A percentile compares a stretch with the other conserved stretches of the same genome.
Conservation (phyloP, 2,329 filamentous ascomycete species). For the Paramyrothecium sp. region DNA sequence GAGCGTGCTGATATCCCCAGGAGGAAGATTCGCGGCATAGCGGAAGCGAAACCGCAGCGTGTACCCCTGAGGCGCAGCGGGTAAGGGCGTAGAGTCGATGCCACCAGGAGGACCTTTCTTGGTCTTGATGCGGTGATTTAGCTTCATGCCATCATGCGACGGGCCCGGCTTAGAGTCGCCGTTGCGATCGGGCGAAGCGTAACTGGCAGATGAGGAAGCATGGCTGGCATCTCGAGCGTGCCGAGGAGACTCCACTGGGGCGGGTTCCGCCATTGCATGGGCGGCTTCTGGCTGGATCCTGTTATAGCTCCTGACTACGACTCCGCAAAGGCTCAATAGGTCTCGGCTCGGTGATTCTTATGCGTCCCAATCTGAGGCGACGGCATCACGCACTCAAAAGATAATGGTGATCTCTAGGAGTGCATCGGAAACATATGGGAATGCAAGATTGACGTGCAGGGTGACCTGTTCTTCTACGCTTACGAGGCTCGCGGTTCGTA, state of each 20-base stretch:
- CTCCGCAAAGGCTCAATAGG: neutral
- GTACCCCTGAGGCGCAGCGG: constrained; percentile 72
- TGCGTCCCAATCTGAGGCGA: no score
- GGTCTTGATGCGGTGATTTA: constrained; percentile 22
- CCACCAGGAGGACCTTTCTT: constrained; percentile 64
- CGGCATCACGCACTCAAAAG: no score
- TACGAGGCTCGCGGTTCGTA: neutral
- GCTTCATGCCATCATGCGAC: constrained; percentile 3
- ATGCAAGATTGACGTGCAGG: neutral
- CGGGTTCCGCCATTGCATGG: neutral
- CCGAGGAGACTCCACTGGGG: neutral
- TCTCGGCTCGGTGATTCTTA: neutral
- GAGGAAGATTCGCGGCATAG: constrained; percentile 75
- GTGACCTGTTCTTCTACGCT: neutral
- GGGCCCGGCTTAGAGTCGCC: neutral
- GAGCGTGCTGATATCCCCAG: constrained; percentile 73
- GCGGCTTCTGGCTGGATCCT: neutral
- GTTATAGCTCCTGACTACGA: neutral
- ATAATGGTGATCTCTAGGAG: no score
- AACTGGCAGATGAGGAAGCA: neutral
- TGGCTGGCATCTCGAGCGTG: neutral
- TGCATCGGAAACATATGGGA: neutral
- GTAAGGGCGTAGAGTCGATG: constrained; percentile 76
- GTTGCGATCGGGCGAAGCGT: neutral
- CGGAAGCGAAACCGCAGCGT: constrained; percentile 85